Evolutionary conservation across 345 rosid genomes (phyloP).

Genomic region (Arabis hirsuta): DNA sequence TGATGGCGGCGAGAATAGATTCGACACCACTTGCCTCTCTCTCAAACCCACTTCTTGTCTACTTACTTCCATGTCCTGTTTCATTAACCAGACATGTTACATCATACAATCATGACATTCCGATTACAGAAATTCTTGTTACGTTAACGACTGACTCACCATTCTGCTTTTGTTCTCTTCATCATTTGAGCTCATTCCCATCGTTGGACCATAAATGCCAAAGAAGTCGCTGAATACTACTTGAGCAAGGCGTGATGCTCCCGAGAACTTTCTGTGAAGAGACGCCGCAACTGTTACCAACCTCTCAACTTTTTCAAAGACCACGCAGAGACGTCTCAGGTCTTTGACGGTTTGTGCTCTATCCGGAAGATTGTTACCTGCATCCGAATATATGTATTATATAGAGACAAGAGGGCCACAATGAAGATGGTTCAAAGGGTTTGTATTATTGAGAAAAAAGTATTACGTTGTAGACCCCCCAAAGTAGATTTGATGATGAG

Average conservation of each 20-base stretch:
- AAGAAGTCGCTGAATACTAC: conserved; percentile 74
- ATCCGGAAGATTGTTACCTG: conserved; percentile 64
- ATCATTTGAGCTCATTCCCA: conserved; percentile 59
- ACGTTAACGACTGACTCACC: conserved; percentile 26
- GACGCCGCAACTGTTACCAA: conserved; percentile 77
- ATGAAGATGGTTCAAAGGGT: conserved; percentile 1
- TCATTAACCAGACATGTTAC: conserved; percentile 19
- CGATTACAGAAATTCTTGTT: background rate
- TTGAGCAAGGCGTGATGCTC: conserved; percentile 71
- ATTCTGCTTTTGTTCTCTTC: conserved; percentile 38
- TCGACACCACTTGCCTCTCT: conserved; percentile 68
- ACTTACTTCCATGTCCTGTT: conserved; percentile 64
- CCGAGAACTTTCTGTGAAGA: conserved; percentile 81
- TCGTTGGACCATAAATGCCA: conserved; percentile 57
- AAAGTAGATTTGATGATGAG: conserved; percentile 62
- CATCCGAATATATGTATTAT: conserved; percentile 30
- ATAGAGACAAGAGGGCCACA: conserved; percentile 5
- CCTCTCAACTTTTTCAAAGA: conserved; percentile 84
- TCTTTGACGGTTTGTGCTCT: conserved; percentile 63
- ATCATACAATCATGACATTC: background rate
- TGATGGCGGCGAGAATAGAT: conserved; percentile 72
- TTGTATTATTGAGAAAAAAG: conserved; percentile 12
- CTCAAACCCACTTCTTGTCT: conserved; percentile 57
- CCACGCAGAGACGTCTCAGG: conserved; percentile 60
- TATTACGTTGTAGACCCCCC: conserved; percentile 67